Evolutionary conservation across 164 flowering plant species (phyloP).

Genomic region (Magnolia sinica): DNA sequence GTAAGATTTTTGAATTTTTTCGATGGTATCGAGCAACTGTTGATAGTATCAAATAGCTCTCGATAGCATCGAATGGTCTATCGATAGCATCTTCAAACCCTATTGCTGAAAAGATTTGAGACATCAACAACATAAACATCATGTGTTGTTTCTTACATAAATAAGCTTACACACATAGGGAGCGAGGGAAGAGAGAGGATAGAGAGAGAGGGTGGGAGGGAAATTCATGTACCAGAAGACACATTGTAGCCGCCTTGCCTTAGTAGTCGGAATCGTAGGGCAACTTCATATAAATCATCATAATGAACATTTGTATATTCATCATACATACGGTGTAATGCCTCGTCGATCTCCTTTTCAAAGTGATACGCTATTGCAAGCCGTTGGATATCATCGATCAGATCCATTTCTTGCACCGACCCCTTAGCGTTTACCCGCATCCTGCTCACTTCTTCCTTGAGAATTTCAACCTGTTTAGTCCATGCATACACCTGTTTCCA

Average conservation of each 20-base stretch:
- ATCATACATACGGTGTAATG: background rate
- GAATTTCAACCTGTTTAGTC: background rate
- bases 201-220: background rate
- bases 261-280: constrained; percentile 12
- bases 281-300: constrained; percentile 1
- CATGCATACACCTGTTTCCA: constrained; percentile 3
- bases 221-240: constrained; percentile 1
- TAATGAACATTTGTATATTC: background rate
- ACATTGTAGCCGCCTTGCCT: constrained; percentile 15
- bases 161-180: no score
- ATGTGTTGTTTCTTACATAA: no score
- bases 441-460: constrained; percentile 6
- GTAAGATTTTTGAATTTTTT: no score
- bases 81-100: no score
- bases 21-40: no score
- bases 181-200: no score
- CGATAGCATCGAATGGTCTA: no score
- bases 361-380: constrained; percentile 14
- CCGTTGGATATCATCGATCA: constrained; percentile 8
- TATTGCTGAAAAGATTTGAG: no score
- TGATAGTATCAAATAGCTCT: no score
- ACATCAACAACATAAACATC: no score
- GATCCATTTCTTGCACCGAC: background rate
- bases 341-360: constrained; percentile 8
- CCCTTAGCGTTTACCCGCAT: background rate